Conservation (phyloP, 108 stramenopile species). For the Skeletonema marinoi region DNA sequence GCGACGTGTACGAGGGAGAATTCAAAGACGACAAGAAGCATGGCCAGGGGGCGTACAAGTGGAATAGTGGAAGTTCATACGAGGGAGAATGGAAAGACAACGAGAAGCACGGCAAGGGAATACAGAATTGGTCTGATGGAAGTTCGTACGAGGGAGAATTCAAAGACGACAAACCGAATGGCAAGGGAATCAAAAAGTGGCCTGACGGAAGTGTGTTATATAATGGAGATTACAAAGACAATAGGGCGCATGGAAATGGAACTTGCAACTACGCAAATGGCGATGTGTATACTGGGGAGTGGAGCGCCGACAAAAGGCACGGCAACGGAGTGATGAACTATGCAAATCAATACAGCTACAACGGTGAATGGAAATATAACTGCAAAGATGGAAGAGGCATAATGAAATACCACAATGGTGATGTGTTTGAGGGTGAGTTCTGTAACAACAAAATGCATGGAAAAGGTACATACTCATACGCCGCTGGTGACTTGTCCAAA, state of each 20-base stretch:
- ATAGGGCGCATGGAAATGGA: constrained; percentile 47
- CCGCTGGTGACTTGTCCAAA: constrained; percentile 36
- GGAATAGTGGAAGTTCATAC: no score
- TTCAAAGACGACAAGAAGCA: constrained; percentile 49
- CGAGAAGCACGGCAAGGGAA: no score
- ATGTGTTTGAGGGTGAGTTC: constrained; percentile 20
- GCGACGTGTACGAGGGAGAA: constrained; percentile 52
- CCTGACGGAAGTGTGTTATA: constrained; percentile 57
- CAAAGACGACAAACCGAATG: no score
- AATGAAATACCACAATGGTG: background rate
- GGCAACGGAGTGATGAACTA: constrained; percentile 54
- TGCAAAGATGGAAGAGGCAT: background rate
- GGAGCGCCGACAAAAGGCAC: constrained; percentile 36
- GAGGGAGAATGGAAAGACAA: no score
- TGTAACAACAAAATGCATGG: constrained; percentile 27
- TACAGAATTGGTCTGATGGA: no score
- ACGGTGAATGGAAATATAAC: background rate
- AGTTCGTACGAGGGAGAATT: no score
- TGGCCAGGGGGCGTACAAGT: no score
- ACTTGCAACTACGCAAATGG: constrained; percentile 40
- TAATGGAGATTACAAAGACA: constrained; percentile 61
- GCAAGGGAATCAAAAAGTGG: constrained; percentile 70
- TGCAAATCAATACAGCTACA: constrained; percentile 15
- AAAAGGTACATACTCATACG: constrained; percentile 25
- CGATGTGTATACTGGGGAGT: constrained; percentile 61